A percentile compares a stretch with the other conserved stretches of the same genome.
phyloP scores from a whole-genome alignment of 2,329 filamentous ascomycete species.

The Monilinia vaccinii-corymbosi region DNA sequence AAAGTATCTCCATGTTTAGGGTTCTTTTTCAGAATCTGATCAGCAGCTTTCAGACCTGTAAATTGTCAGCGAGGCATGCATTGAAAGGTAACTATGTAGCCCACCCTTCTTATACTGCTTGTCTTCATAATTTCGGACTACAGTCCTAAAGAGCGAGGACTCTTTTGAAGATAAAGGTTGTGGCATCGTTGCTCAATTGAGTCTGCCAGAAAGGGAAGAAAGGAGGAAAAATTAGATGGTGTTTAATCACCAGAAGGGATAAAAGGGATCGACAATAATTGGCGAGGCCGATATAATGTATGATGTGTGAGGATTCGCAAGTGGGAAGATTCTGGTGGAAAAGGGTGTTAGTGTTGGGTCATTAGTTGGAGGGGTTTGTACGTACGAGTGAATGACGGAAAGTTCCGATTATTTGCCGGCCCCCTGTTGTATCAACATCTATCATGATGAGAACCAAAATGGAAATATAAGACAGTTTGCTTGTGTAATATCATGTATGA shows the following conservation, averaged over 20 bases:
- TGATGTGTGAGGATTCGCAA: neutral
- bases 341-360: neutral
- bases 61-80: conserved; percentile 18
- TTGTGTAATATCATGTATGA: neutral
- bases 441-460: neutral
- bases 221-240: neutral
- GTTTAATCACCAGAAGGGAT: no score
- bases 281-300: neutral
- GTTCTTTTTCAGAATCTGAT: conserved; percentile 91
- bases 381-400: conserved; percentile 2
- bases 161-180: conserved; percentile 78
- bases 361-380: conserved; percentile 4
- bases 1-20: conserved; percentile 96
- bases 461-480: neutral
- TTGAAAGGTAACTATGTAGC: conserved; percentile 11
- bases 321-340: neutral
- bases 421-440: neutral
- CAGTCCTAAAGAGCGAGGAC: conserved; percentile 83
- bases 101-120: conserved; percentile 91
- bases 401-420: conserved; percentile 1
- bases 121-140: conserved; percentile 93
- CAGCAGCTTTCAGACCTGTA: conserved; percentile 78
- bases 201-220: neutral
- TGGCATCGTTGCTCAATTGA: conserved; percentile 44
- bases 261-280: neutral